phyloP scores from a whole-genome alignment of 768 basidiomycete genomes.

The Mycena rosella region DNA sequence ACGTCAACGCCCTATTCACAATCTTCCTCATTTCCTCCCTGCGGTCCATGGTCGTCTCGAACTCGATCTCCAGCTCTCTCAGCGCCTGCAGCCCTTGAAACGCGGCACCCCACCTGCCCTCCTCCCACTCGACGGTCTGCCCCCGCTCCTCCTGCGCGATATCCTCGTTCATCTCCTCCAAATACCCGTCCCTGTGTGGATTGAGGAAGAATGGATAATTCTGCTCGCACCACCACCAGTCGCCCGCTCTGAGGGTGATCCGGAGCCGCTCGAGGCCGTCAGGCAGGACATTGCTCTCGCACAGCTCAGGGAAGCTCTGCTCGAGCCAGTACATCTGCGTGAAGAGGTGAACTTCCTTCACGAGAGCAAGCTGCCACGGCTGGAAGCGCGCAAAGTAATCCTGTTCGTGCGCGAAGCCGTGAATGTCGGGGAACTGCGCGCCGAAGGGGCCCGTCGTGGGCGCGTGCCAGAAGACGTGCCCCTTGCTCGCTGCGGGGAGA shows the following conservation, averaged over 20 bases:
- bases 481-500: slow-evolving; percentile 5
- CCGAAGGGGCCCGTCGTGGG: not conserved
- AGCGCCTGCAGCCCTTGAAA: slow-evolving; percentile 13
- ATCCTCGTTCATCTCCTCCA: not conserved
- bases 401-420: slow-evolving; percentile 8
- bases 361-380: too few relatives aligned
- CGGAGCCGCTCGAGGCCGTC: slow-evolving; percentile 15
- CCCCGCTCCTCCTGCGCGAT: slow-evolving; percentile 13
- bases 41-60: slow-evolving; percentile 12
- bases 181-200: slow-evolving; percentile 9
- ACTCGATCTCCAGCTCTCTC: slow-evolving; percentile 25
- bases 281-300: not conserved
- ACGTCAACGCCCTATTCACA: slow-evolving; percentile 15
- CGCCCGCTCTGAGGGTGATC: slow-evolving; percentile 10
- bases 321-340: slow-evolving; percentile 31
- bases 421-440: slow-evolving; percentile 4
- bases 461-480: slow-evolving; percentile 28
- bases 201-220: slow-evolving; percentile 18
- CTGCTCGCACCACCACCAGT: slow-evolving; percentile 24
- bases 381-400: too few relatives aligned
- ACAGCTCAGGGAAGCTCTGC: slow-evolving; percentile 4
- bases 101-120: slow-evolving; percentile 12
- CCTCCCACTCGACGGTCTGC: not conserved
- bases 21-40: slow-evolving; percentile 13
- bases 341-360: slow-evolving; percentile 8